Evolutionary conservation across 2,329 filamentous ascomycete genomes (phyloP).

Genomic region (Diplodia scrobiculata): DNA sequence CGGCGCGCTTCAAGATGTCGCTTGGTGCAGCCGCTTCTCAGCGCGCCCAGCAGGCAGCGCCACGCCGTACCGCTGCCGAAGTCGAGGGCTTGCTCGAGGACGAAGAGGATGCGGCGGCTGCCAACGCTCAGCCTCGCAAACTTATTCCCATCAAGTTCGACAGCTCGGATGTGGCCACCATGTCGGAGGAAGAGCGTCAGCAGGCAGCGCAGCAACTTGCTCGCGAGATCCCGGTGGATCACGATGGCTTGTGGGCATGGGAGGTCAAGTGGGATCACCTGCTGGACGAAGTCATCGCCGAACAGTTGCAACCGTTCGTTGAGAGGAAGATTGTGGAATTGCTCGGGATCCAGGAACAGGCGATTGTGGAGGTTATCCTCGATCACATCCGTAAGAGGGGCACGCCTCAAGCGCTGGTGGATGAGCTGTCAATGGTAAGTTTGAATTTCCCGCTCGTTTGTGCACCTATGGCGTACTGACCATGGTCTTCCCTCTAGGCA

Average conservation of each 20-base stretch:
- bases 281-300: slow-evolving; percentile 75
- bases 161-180: slow-evolving; percentile 48
- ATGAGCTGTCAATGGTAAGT: slow-evolving; percentile 78
- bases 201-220: slow-evolving; percentile 81
- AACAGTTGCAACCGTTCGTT: slow-evolving; percentile 90
- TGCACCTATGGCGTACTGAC: slow-evolving; percentile 40
- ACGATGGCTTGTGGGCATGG: slow-evolving; percentile 88
- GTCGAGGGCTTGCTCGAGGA: slow-evolving; percentile 94
- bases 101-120: slow-evolving; percentile 71
- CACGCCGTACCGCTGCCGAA: slow-evolving; percentile 81
- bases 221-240: slow-evolving; percentile 84
- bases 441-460: neutral
- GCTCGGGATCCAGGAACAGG: slow-evolving; percentile 91
- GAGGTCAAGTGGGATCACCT: slow-evolving; percentile 89
- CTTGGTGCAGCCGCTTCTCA: slow-evolving; percentile 84
- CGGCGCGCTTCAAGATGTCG: slow-evolving; percentile 87
- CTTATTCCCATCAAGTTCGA: slow-evolving; percentile 58
- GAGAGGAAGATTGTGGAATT: slow-evolving; percentile 99
- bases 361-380: slow-evolving; percentile 89
- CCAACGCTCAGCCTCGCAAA: slow-evolving; percentile 68
- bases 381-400: slow-evolving; percentile 77
- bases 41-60: slow-evolving; percentile 61
- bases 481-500: slow-evolving; percentile 55
- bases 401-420: slow-evolving; percentile 76
- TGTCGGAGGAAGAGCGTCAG: slow-evolving; percentile 84